Conservation (phyloP, 345 rosid genomes). For the Eucalyptus caleyi region DNA sequence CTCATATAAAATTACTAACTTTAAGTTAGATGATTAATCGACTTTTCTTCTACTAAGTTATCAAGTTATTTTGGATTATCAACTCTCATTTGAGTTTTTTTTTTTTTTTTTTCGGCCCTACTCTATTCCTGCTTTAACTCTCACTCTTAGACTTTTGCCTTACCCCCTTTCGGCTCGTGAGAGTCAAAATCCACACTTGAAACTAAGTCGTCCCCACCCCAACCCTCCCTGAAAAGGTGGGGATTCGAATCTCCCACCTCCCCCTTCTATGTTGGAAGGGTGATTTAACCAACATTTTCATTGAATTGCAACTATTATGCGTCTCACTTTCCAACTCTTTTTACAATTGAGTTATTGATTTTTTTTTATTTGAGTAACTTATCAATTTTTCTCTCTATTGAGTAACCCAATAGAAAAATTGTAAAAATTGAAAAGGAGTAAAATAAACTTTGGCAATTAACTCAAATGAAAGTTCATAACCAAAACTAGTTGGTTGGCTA, state of each 20-base stretch:
- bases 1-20: neutral
- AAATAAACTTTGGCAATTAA: neutral
- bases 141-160: neutral
- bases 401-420: neutral
- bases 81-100: neutral
- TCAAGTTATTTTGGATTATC: neutral
- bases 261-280: neutral
- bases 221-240: neutral
- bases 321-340: no score
- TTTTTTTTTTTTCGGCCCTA: neutral
- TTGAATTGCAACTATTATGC: no score
- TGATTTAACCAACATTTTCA: neutral
- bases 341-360: no score
- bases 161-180: rapidly evolving
- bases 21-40: neutral
- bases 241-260: no score
- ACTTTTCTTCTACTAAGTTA: neutral
- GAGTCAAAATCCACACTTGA: neutral
- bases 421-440: neutral
- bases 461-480: neutral
- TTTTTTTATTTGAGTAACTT: no score
- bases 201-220: neutral
- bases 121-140: rapidly evolving
- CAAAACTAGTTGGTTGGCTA: neutral
- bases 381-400: no score